Base-by-base conservation (phyloP, 768 basidiomycete genomes). In the Antrodiella citrinella region DNA sequence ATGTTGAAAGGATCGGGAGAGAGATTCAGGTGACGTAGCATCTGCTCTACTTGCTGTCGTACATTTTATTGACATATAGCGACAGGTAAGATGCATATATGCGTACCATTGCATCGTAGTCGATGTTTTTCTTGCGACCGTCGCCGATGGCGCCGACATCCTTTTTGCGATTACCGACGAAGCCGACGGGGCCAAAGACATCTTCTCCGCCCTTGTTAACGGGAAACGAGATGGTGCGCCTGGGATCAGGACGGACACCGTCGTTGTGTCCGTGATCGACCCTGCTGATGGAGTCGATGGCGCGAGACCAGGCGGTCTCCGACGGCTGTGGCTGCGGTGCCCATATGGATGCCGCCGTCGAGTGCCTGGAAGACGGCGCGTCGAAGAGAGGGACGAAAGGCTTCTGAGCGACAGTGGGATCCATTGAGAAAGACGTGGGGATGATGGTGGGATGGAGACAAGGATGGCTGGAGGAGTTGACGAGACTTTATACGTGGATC, bases 131-230 rank as follows among this genome's bases (percentile, higher is more conserved):
- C 66, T 81, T 86, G 57, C 85, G 77, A 13, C 86, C 87, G 58
- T 91, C 88, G 43, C 87, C 88, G 62, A 90, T 82, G 60, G 85
- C 84, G 4, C 87, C 86, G 45, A 88, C 71, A 51, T 68, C 65
- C 56, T 64, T 72, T 55, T 77, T 78, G 54, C 71, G 72, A 47
- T 54, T 49, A 51, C 65, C 59, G 53, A 66, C 59, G 47, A 65
- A 58, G 9, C 72, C 72, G 24, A 74, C 62, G 1, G 77, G 74
- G 3, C 83, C 85, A 56, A 88, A 87, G 49, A 84, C 75, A 59
- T 87, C 85, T 51, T 86, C 80, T 50, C 71, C 70, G 53, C 62
- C 72, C 51, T 72, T 62, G 48, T 54, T 40, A 64, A 61, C 47
- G 51, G 58, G 57, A 57, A 63, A 50, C 44, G 60, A 42, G 64